These are phyloP conservation scores for Trichoderma polysporum DNA, from an alignment of 2,329 filamentous ascomycete genomes.

Conservation along the genomic window DNA sequence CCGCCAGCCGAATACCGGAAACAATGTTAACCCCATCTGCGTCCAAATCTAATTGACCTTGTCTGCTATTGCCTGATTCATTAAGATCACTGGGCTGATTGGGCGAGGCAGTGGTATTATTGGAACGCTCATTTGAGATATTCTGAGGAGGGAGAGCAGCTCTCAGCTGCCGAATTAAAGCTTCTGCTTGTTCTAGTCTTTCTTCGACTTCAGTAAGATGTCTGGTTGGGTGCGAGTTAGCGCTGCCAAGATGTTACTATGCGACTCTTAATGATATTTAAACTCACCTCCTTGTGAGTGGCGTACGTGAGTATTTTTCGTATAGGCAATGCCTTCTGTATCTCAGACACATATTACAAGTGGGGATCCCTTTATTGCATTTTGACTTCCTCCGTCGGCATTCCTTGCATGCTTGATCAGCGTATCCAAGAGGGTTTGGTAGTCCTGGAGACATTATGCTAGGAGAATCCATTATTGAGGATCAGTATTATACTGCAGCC, in stretches of 20 bases:
- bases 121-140: not conserved
- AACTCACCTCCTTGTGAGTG: slow-evolving; percentile 45
- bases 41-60: not conserved
- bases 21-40: not conserved
- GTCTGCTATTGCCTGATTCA: not conserved
- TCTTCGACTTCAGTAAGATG: slow-evolving; percentile 46
- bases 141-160: slow-evolving; percentile 30
- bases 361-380: slow-evolving; percentile 40
- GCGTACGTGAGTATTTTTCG: slow-evolving; percentile 48
- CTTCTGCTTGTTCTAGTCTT: slow-evolving; percentile 38
- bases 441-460: not conserved
- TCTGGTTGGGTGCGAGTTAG: slow-evolving; percentile 26
- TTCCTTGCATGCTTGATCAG: slow-evolving; percentile 42
- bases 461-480: not conserved
- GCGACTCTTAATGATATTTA: not conserved
- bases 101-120: not conserved
- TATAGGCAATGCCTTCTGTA: slow-evolving; percentile 49
- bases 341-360: slow-evolving; percentile 41
- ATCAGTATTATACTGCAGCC: not conserved
- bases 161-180: slow-evolving; percentile 33
- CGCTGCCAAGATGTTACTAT: not conserved
- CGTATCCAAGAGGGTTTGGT: slow-evolving; percentile 1
- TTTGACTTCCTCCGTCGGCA: slow-evolving; percentile 42
- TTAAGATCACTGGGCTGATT: not conserved
- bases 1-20: too few relatives aligned